phyloP scores from a whole-genome alignment of 495 filamentous ascomycete genomes.

The Pyrenopolyporus hunteri region DNA sequence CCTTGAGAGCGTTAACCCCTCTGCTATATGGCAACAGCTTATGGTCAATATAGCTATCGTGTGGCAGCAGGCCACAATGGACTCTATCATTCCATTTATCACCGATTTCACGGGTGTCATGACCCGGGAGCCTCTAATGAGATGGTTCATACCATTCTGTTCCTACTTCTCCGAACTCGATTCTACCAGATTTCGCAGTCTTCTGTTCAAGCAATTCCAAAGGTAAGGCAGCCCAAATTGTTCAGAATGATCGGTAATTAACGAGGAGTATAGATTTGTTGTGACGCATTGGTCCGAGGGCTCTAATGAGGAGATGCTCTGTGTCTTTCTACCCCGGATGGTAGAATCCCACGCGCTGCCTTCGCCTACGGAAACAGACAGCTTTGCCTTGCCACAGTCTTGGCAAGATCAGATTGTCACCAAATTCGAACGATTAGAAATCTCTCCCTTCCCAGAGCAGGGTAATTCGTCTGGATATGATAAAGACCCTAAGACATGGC shows the following conservation, averaged over 20 bases:
- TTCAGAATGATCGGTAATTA: conserved; percentile 16
- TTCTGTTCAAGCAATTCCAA: conserved; percentile 81
- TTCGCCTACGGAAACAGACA: conserved; percentile 55
- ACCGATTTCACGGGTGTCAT: conserved; percentile 67
- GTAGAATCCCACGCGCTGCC: conserved; percentile 60
- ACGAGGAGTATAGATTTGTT: conserved; percentile 63
- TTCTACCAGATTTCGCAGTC: conserved; percentile 73
- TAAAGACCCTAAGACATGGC: conserved; percentile 59
- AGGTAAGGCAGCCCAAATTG: conserved; percentile 55
- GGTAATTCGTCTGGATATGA: conserved; percentile 49
- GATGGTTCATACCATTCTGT: conserved; percentile 83
- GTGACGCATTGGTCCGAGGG: conserved; percentile 70
- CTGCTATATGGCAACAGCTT: conserved; percentile 58
- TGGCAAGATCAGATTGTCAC: conserved; percentile 74
- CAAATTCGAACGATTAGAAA: conserved; percentile 63
- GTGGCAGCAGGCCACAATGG: conserved; percentile 78
- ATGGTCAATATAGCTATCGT: conserved; percentile 70
- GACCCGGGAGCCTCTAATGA: conserved; percentile 64
- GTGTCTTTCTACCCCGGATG: conserved; percentile 71
- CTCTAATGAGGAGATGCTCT: conserved; percentile 69
- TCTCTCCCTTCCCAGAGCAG: conserved; percentile 62
- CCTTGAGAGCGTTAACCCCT: conserved; percentile 49
- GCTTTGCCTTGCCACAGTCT: conserved; percentile 64
- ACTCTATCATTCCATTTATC: conserved; percentile 73
- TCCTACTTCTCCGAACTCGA: conserved; percentile 76